These are phyloP conservation scores for Scutellaria barbata DNA, from an alignment of 257 asterid species.

Conservation along the genomic window DNA sequence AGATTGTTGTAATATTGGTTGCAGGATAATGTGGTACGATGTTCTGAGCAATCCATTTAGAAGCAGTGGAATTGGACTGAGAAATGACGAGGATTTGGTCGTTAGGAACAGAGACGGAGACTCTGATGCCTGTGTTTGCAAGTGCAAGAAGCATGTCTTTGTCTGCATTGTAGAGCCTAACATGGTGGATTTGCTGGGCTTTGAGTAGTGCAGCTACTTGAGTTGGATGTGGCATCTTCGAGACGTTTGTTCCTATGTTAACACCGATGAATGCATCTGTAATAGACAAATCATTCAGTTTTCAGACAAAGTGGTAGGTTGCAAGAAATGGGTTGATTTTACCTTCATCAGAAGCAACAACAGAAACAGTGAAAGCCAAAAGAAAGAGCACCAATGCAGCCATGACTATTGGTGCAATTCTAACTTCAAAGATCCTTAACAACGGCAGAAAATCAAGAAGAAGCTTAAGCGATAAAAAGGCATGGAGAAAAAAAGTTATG, in stretches of 20 bases:
- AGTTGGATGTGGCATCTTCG: slow-evolving; percentile 66
- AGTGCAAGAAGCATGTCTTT: slow-evolving; percentile 73
- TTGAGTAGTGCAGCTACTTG: slow-evolving; percentile 71
- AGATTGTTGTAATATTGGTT: slow-evolving; percentile 66
- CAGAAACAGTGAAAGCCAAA: slow-evolving; percentile 53
- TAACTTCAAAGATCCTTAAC: neutral
- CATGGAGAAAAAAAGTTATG: neutral
- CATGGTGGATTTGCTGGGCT: slow-evolving; percentile 61
- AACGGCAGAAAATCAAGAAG: slow-evolving; percentile 13
- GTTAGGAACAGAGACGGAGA: slow-evolving; percentile 62
- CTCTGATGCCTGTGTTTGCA: slow-evolving; percentile 62
- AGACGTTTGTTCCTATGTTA: slow-evolving; percentile 62
- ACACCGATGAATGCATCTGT: slow-evolving; percentile 67
- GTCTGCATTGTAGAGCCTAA: slow-evolving; percentile 64
- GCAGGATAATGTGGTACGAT: slow-evolving; percentile 63
- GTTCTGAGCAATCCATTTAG: slow-evolving; percentile 72
- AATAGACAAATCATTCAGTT: neutral
- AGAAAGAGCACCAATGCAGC: slow-evolving; percentile 38
- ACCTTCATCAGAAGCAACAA: slow-evolving; percentile 68
- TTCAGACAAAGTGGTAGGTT: too few relatives aligned
- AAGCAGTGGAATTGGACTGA: slow-evolving; percentile 69
- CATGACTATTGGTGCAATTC: slow-evolving; percentile 34
- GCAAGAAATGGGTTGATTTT: neutral
- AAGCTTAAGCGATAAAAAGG: slow-evolving; percentile 1
- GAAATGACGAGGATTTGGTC: slow-evolving; percentile 62